These are phyloP conservation scores for Cercospora zeae-maydis DNA, from an alignment of 2,329 filamentous ascomycete genomes.

Conservation along the genomic window DNA sequence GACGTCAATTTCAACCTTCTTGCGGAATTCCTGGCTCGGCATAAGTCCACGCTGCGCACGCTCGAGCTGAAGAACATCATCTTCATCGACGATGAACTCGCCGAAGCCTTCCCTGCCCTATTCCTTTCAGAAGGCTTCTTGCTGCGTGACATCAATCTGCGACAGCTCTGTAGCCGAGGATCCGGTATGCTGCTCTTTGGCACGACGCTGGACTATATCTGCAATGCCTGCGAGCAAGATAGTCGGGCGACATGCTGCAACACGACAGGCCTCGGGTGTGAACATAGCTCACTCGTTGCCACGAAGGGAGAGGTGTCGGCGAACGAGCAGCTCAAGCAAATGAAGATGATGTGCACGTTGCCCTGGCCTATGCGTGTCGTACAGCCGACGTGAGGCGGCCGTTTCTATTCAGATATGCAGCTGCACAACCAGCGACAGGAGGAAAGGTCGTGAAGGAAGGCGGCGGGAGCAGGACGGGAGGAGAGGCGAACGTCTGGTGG, in stretches of 20 bases:
- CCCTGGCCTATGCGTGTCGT: background rate
- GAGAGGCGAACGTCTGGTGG: background rate
- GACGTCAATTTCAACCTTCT: constrained; percentile 4
- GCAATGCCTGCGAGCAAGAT: constrained; percentile 10
- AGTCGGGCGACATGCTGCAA: background rate
- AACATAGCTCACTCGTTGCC: constrained; percentile 3
- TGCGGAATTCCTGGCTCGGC: constrained; percentile 6
- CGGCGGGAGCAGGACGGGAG: background rate
- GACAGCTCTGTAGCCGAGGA: constrained; percentile 8
- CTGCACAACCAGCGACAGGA: background rate
- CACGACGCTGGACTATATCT: background rate
- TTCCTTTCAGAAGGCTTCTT: constrained; percentile 3
- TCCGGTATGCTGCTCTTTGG: constrained; percentile 14
- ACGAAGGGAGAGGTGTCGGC: background rate
- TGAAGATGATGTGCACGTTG: background rate
- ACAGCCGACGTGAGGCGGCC: background rate
- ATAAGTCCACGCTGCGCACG: constrained; percentile 6
- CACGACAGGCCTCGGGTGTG: constrained; percentile 7
- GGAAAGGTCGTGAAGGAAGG: background rate
- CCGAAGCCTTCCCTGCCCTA: background rate
- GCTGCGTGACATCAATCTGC: constrained; percentile 10
- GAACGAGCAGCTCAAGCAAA: background rate
- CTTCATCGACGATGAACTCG: constrained; percentile 10
- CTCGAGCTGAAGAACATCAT: constrained; percentile 8
- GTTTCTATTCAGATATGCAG: background rate